Evolutionary conservation across 208 protist species (phyloP).

Genomic region (Trypanosoma boissoni): DNA sequence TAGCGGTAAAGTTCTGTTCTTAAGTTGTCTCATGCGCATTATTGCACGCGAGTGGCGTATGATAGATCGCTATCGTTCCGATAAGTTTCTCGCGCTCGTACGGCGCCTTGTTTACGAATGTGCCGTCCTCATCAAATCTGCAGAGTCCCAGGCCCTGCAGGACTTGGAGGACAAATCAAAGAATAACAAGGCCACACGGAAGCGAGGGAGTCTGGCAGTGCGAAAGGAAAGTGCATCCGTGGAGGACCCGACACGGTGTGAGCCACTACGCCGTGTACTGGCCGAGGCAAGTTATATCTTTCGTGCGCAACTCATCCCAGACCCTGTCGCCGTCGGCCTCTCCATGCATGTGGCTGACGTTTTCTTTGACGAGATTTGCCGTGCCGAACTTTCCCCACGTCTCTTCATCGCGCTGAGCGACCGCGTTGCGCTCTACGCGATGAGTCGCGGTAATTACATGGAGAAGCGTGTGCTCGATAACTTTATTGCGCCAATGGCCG

Average conservation of each 20-base stretch:
- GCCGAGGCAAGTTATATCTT: constrained; percentile 66
- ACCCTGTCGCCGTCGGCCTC: constrained; percentile 55
- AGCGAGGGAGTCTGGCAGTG: no score
- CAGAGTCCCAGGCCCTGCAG: constrained; percentile 4
- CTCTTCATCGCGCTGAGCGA: constrained; percentile 66
- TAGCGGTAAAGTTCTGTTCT: constrained; percentile 60
- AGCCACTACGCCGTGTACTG: constrained; percentile 24
- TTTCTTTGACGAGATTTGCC: constrained; percentile 69
- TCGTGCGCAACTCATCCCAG: constrained; percentile 61
- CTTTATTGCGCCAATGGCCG: constrained; percentile 77
- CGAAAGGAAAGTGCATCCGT: background rate
- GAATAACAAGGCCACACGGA: no score
- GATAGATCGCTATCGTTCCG: constrained; percentile 87
- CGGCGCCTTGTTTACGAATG: constrained; percentile 64
- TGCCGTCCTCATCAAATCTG: constrained; percentile 45
- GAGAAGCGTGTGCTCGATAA: constrained; percentile 87
- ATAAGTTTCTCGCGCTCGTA: constrained; percentile 90
- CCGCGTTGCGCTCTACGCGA: constrained; percentile 71
- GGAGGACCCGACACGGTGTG: background rate
- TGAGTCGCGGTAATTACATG: constrained; percentile 83
- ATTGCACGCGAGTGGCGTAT: constrained; percentile 85
- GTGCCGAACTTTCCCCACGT: constrained; percentile 31
- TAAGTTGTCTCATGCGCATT: constrained; percentile 68
- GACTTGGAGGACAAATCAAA: background rate
- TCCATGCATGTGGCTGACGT: constrained; percentile 86